Percentiles rank a stretch among this genome's conserved stretches.
Conservation (phyloP, 2,329 filamentous ascomycete genomes). For the Penicillium sp. region DNA sequence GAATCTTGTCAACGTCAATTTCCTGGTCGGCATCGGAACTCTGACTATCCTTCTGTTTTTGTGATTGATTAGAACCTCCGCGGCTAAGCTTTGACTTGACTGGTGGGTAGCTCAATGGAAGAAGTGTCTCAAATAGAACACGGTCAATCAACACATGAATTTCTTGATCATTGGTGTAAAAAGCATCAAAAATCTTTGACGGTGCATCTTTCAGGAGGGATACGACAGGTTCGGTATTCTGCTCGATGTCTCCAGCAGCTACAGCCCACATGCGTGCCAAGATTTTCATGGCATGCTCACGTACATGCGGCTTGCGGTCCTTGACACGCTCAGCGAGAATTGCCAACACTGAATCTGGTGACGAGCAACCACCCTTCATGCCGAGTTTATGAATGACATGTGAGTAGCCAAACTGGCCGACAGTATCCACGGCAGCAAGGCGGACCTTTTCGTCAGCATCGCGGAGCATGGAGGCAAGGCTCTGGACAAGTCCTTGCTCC, state of each 20-base stretch:
- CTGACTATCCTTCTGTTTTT: slow-evolving; percentile 49
- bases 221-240: slow-evolving; percentile 73
- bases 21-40: slow-evolving; percentile 39
- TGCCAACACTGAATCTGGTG: slow-evolving; percentile 73
- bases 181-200: slow-evolving; percentile 79
- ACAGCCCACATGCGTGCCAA: slow-evolving; percentile 92
- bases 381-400: slow-evolving; percentile 82
- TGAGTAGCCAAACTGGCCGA: slow-evolving; percentile 76
- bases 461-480: slow-evolving; percentile 75
- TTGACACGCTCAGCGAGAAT: slow-evolving; percentile 85
- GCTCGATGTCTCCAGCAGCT: slow-evolving; percentile 79
- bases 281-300: slow-evolving; percentile 81
- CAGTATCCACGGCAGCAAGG: slow-evolving; percentile 79
- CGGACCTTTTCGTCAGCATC: slow-evolving; percentile 91
- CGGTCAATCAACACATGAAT: slow-evolving; percentile 81
- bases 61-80: slow-evolving; percentile 53
- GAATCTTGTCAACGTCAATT: slow-evolving; percentile 59
- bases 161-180: slow-evolving; percentile 85
- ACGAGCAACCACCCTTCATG: slow-evolving; percentile 69
- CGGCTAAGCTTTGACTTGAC: slow-evolving; percentile 56
- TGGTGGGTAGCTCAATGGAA: slow-evolving; percentile 86
- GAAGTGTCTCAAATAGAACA: slow-evolving; percentile 79
- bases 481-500: slow-evolving; percentile 70
- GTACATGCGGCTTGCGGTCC: slow-evolving; percentile 77
- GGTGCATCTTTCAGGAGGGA: slow-evolving; percentile 79